A percentile compares a stretch with the other conserved stretches of the same genome.
Evolutionary conservation across 805 yeast genomes (phyloP).

Genomic region (Barnettozyma botsteinii): DNA sequence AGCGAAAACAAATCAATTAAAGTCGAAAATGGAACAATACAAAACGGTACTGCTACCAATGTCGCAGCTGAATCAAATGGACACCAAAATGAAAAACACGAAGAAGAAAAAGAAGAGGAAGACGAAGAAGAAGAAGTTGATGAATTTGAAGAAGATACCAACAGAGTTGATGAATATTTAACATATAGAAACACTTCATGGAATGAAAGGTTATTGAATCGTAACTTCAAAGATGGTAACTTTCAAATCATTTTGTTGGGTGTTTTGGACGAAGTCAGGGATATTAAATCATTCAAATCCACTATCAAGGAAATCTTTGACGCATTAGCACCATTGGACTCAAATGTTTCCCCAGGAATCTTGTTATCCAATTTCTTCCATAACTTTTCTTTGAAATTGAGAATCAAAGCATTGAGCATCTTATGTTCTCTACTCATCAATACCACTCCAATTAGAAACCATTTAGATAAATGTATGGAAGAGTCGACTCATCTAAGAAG

Average conservation of each 20-base stretch:
- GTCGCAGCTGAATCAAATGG: constrained; percentile 9
- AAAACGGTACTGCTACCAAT: constrained; percentile 14
- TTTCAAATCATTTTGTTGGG: constrained; percentile 83
- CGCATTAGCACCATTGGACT: constrained; percentile 50
- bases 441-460: constrained; percentile 51
- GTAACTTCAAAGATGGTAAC: constrained; percentile 75
- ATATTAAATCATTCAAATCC: constrained; percentile 47
- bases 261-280: constrained; percentile 53
- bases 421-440: constrained; percentile 57
- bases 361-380: constrained; percentile 48
- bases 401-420: constrained; percentile 53
- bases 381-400: constrained; percentile 44
- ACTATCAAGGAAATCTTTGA: constrained; percentile 47
- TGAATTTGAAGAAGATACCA: constrained; percentile 14
- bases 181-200: constrained; percentile 61
- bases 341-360: constrained; percentile 42
- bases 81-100: background rate
- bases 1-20: too few relatives aligned
- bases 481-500: constrained; percentile 56
- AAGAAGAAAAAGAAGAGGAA: constrained; percentile 25
- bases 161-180: constrained; percentile 33
- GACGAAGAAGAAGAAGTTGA: constrained; percentile 11
- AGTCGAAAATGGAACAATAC: constrained; percentile 19
- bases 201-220: constrained; percentile 69
- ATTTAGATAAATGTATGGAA: constrained; percentile 66